phyloP scores from a whole-genome alignment of 164 flowering plant species.

The Kalanchoe fedtschenkoi region DNA sequence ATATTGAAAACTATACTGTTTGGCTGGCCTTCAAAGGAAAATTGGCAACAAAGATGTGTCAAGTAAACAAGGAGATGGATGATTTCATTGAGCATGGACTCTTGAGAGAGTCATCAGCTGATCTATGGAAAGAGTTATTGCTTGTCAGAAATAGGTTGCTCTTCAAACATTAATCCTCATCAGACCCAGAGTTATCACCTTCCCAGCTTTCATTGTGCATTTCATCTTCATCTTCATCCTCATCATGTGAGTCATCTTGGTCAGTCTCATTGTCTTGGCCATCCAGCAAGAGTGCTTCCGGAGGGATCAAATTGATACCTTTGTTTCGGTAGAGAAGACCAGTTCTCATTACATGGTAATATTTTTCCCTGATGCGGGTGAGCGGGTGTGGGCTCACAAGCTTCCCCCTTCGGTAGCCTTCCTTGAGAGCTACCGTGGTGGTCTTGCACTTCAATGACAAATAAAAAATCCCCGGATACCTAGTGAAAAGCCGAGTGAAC shows the following conservation, averaged over 20 bases:
- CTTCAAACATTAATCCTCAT: not conserved
- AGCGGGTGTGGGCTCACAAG: slow-evolving; percentile 74
- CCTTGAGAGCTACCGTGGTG: slow-evolving; percentile 67
- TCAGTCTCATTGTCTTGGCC: slow-evolving; percentile 12
- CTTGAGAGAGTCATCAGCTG: not conserved
- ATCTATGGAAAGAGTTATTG: not conserved
- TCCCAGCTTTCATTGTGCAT: not conserved
- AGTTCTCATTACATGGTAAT: slow-evolving; percentile 77
- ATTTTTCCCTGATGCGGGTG: slow-evolving; percentile 52
- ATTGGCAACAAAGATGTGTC: too few species aligned
- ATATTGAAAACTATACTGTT: too few species aligned
- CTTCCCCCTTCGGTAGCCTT: slow-evolving; percentile 68
- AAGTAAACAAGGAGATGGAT: not conserved
- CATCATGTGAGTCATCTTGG: slow-evolving; percentile 33
- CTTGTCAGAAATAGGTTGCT: not conserved
- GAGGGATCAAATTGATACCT: slow-evolving; percentile 32
- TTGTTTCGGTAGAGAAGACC: slow-evolving; percentile 71
- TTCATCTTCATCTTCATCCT: slow-evolving; percentile 30
- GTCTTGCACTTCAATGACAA: slow-evolving; percentile 95
- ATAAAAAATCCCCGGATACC: slow-evolving; percentile 95
- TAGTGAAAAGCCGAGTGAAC: slow-evolving; percentile 79
- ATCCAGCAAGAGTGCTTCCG: slow-evolving; percentile 19
- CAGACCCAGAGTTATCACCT: not conserved
- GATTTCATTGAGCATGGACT: not conserved
- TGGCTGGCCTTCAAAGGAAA: too few species aligned